Evolutionary conservation across 768 basidiomycete genomes (phyloP), one percentile per base, ranked within the genome.

Genomic region (Naganishia vaughanmartiniae): DNA sequence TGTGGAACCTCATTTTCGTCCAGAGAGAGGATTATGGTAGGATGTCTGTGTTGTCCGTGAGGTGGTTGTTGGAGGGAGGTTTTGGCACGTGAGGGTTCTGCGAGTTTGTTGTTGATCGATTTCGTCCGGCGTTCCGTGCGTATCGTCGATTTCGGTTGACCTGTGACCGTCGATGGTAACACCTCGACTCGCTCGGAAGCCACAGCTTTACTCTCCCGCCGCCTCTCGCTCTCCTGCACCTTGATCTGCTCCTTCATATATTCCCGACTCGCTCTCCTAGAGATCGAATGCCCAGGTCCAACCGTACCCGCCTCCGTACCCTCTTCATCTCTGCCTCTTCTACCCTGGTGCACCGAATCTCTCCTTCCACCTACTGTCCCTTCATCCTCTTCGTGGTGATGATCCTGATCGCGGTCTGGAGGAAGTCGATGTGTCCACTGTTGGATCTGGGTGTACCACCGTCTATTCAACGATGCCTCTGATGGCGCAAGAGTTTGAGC

Each of bases 391-490:
- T 51, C 6, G 2, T 51, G n/a, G n/a, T n/a, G n/a, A n/a, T n/a
- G n/a, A n/a, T n/a, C n/a, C n/a, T n/a, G 21, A 21, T 15, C 45
- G 7, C 7, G 5, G 48, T 21, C 48, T 15, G 48, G 48, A 34
- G 48, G 48, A 34, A 63, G 60, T 34, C 26, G 39, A 28, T 42
- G n/a, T 19, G 60, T 58, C 68, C 68, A 69, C 14, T 58, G 56
- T 28, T 69, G 42, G 48, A 69, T 57, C 33, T 51, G 68, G 39
- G 46, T 63, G 57, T 60, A 63, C 68, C 68, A 69, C 46, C 68
- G 24, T 21, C 39, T 39, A 57, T 69, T 69, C 28, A 69, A 45
- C 17, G 68, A 69, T 24, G 58, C 54, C 42, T 69, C 68, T 26
- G 68, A 69, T 3, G 68, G 56, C 6, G 68, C 45, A 21, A 69